Evolutionary conservation across 345 rosid species (phyloP).

Genomic region (Gossypium herbaceum): DNA sequence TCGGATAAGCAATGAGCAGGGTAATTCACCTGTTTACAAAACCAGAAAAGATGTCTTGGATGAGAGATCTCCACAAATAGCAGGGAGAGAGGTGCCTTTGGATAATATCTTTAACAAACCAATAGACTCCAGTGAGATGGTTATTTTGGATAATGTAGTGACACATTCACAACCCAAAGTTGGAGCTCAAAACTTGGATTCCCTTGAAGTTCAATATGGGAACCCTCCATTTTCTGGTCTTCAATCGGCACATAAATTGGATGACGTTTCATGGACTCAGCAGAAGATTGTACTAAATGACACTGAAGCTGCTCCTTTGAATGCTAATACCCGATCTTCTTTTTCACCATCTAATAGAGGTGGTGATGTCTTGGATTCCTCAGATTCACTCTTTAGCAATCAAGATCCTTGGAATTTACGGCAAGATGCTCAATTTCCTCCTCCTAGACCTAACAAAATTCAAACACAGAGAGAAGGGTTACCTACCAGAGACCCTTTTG

Average conservation of each 20-base stretch:
- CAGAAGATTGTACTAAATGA: constrained; percentile 25
- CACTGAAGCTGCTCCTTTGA: constrained; percentile 25
- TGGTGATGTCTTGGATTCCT: constrained; percentile 41
- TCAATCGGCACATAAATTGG: constrained; percentile 23
- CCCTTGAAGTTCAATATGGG: constrained; percentile 33
- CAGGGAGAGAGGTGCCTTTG: constrained; percentile 30
- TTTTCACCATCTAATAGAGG: constrained; percentile 23
- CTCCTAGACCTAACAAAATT: constrained; percentile 56
- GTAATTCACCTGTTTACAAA: constrained; percentile 27
- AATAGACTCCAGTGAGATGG: constrained; percentile 26
- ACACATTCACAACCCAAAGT: constrained; percentile 33
- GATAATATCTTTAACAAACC: constrained; percentile 28
- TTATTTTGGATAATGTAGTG: constrained; percentile 33
- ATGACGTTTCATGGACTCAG: constrained; percentile 30
- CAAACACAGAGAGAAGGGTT: constrained; percentile 34
- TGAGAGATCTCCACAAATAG: constrained; percentile 27
- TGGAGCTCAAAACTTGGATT: constrained; percentile 34
- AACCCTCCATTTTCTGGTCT: constrained; percentile 25
- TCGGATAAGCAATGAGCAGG: constrained; percentile 31
- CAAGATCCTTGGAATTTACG: constrained; percentile 66
- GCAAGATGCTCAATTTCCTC: constrained; percentile 47
- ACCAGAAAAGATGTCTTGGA: constrained; percentile 33
- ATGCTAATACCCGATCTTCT: constrained; percentile 20
- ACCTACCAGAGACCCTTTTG: constrained; percentile 38
- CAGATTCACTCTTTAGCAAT: constrained; percentile 56